Evolutionary conservation across 257 asterid species (phyloP), one percentile per base, ranked within the genome.

Genomic region (Phtheirospermum japonicum): DNA sequence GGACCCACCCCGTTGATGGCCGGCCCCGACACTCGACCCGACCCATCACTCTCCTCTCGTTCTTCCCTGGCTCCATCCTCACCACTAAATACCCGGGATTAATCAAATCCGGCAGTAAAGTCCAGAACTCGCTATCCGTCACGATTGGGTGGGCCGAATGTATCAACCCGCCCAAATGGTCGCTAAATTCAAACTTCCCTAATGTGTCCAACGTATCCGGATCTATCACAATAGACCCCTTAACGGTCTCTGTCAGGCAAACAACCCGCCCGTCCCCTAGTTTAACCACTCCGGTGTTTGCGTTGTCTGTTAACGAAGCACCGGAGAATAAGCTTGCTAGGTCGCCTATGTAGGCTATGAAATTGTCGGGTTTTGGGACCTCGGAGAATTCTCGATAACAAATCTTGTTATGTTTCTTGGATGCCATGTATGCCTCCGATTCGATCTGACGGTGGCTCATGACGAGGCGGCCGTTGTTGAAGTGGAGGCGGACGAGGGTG

Each of bases 141-240:
- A 93, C 97, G 11, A 93, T 84, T 23, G 99, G 99, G 76, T 93
- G 99, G 14, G 99, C 99, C 5, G 99, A 83, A 60, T 93, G 99
- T 3, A 93, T 70, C 61, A 93, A 17, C 33, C 95, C 91, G 0
- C 95, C 97, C 53, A 93, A 40, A 6, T 67, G 54, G 55, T 93
- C 99, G 28, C 77, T 77, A 26, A 63, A 93, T 56, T 85, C 84
- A 4, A 93, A 89, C 50, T 64, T 85, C 54, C 88, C 96, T 0
- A 85, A 0, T 0, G 97, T 89, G 4, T 83, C 97, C 67, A 93
- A 66, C 0, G 95, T 87, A 23, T 75, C 34, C 0, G 97, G 96
- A 33, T 93, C 87, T 0, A 93, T 71, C 2, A 82, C 53, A 0
- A 85, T 87, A 0, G 99, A 89, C 61, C 99, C 99, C 62, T 85